Percentiles rank a stretch among this genome's conserved stretches.
These are phyloP conservation scores for Pseudopyrenochaeta lycopersici DNA, from an alignment of 2,329 filamentous ascomycete genomes.

Conservation along the genomic window DNA sequence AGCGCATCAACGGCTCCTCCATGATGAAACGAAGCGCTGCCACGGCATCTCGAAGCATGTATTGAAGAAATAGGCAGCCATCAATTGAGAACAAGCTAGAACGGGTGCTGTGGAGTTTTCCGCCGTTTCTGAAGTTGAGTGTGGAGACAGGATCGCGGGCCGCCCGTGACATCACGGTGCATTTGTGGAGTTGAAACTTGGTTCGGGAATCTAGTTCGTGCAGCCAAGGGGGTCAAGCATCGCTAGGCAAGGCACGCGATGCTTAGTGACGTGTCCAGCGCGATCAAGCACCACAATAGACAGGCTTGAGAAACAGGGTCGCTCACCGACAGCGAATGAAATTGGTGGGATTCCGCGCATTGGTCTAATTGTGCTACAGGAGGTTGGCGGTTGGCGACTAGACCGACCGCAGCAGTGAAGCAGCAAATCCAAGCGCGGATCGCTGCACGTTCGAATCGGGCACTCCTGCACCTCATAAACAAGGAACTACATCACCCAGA, in stretches of 20 bases:
- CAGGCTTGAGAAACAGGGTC: neutral
- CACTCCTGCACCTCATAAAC: conserved; percentile 25
- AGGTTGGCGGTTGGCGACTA: conserved; percentile 13
- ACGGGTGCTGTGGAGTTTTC: neutral
- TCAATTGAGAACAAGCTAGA: neutral
- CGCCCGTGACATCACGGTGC: conserved; percentile 29
- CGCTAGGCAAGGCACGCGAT: conserved; percentile 19
- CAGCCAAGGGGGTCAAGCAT: conserved; percentile 38
- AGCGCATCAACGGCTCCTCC: too few species aligned
- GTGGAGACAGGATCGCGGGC: conserved; percentile 17
- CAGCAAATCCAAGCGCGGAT: conserved; percentile 5
- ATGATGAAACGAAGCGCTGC: neutral
- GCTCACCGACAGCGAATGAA: conserved; percentile 1
- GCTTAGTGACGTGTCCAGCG: conserved; percentile 37
- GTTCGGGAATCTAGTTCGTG: neutral
- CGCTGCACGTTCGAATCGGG: conserved; percentile 7
- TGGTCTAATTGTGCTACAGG: conserved; percentile 6
- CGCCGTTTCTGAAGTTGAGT: neutral
- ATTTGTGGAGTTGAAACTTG: conserved; percentile 22
- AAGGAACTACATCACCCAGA: conserved; percentile 24
- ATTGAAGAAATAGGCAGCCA: neutral
- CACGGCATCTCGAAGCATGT: neutral
- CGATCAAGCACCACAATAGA: conserved; percentile 10
- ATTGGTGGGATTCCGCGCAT: neutral
- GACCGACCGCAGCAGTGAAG: conserved; percentile 8